Base-by-base conservation (phyloP, 768 basidiomycete genomes). In the Podaxis sp. region DNA sequence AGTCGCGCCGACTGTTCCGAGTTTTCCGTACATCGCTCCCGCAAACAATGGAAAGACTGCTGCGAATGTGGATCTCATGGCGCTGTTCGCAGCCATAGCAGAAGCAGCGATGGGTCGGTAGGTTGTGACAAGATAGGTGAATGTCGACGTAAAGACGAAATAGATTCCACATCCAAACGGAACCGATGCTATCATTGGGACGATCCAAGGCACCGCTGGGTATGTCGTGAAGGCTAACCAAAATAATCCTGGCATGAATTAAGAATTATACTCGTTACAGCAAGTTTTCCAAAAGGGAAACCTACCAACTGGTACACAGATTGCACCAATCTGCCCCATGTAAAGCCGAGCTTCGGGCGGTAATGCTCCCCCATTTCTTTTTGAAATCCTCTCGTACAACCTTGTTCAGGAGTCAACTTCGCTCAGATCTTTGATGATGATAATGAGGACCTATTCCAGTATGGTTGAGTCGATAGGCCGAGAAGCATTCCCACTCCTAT, bases 1-100 rank as follows among this genome's bases (percentile, higher is more conserved):
- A 0, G 86, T 88, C 0, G 88, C 89, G 0, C 90, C 90, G 0
- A 88, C 88, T 0, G 87, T 85, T 0, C 90, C 88, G 4, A 92
- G 70, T 52, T 83, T 83, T 1, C 74, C 73, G 70, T 95, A 95
- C 74, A 87, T 82, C 0, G 90, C 84, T 69, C 88, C 81, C 0
- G 90, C 88, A 48, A 84, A 86, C 1, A 71, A 80, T 1, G 88
- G 88, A 72, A 89, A 89, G 2, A 80, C 80, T 0, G 84, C 86
- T 1, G 87, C 88, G 63, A 87, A 83, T 0, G 82, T 68, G 0
- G 85, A 87, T 48, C 88, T 82, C 66, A 88, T 73, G 15, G 86
- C 82, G 57, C 85, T 85, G 61, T 88, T 89, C 22, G 87, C 76
- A 4, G 87, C 88, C 74, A 90, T 83, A 5, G 87, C 88, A 48